Percentiles rank a stretch among this genome's conserved stretches.
Evolutionary conservation across 768 basidiomycete genomes (phyloP).

Genomic region (Lactarius akahatsu): DNA sequence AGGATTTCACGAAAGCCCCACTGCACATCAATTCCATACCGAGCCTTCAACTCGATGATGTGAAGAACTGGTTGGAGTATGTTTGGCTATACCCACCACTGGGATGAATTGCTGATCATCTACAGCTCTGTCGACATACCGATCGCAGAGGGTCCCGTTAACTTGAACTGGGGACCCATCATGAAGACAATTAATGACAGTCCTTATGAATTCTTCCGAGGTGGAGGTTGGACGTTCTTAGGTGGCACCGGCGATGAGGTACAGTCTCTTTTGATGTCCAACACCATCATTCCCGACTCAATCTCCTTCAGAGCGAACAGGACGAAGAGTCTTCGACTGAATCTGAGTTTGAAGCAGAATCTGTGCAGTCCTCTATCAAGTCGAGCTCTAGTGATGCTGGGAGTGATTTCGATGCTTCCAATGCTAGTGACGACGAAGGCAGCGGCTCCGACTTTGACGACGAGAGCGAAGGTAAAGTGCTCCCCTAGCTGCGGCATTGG

Average conservation of each 20-base stretch:
- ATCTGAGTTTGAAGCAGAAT: constrained; percentile 52
- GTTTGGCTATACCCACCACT: constrained; percentile 36
- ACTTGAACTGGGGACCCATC: constrained; percentile 96
- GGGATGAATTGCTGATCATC: constrained; percentile 17
- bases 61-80: constrained; percentile 99
- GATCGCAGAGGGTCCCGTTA: constrained; percentile 92
- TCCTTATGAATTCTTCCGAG: constrained; percentile 92
- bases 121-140: constrained; percentile 94
- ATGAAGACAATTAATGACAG: constrained; percentile 99
- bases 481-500: constrained; percentile 18
- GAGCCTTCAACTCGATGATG: constrained; percentile 86
- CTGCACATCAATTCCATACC: constrained; percentile 97
- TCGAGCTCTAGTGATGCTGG: constrained; percentile 41
- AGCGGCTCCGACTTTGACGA: constrained; percentile 66
- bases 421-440: constrained; percentile 56
- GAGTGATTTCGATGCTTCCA: constrained; percentile 54
- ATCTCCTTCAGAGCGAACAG: constrained; percentile 46
- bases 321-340: constrained; percentile 68
- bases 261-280: constrained; percentile 30
- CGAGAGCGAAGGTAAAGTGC: constrained; percentile 55
- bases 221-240: constrained; percentile 95
- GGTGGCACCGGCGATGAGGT: constrained; percentile 65
- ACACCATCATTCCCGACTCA: constrained; percentile 4
- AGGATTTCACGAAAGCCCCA: constrained; percentile 89
- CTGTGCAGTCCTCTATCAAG: constrained; percentile 43